Base-by-base conservation (phyloP, 768 basidiomycete species). In the Filobasidium floriforme region DNA sequence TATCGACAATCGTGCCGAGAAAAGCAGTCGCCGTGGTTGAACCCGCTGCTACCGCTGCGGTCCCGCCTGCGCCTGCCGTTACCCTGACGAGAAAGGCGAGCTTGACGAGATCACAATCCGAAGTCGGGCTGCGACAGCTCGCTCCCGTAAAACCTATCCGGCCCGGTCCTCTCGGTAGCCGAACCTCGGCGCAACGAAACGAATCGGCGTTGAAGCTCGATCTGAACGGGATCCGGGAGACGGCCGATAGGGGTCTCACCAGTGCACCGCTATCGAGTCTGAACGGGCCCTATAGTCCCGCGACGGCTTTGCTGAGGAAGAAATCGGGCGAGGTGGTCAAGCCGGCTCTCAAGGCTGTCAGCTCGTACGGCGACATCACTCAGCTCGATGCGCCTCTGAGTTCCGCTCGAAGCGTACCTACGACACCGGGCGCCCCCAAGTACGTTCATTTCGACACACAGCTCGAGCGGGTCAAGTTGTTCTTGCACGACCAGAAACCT, bases 261-360 rank as follows among this genome's bases (percentile, higher is more conserved):
- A 19, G 41, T 24, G 18, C 19, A 41, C 29, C 49, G 62, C 1
- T 61, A 59, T n/a, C 60, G 60, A 46, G 41, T n/a, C 28, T 59
- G 4, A 37, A 55, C 22, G 72, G 69, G 22, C 43, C 66, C 14
- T 66, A 68, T 40, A 68, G 70, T 10, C 70, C 74, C 41, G 61
- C 61, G 41, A 73, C 75, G 18, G 80, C 82, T 61, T 80, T 88
- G 61, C 81, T 90, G 41, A 86, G 92, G 67, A 97, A 97, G 79
- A 97, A 96, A 80, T 90, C 90, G 15, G 93, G 94, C 43, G 89
- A 96, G 79, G 86, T 89, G 5, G 85, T 98, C 73, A 92, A 91
- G 78, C 87, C 91, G 2, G 91, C 92, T 1, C 83, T 97, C 70
- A 98, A 96, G 80, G 81, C 84, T 14, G 81, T 84, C 83, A 85